Evolutionary conservation across 2,329 filamentous ascomycete species (phyloP), one percentile per base, ranked within the genome.

Genomic region (Tothia fuscella): DNA sequence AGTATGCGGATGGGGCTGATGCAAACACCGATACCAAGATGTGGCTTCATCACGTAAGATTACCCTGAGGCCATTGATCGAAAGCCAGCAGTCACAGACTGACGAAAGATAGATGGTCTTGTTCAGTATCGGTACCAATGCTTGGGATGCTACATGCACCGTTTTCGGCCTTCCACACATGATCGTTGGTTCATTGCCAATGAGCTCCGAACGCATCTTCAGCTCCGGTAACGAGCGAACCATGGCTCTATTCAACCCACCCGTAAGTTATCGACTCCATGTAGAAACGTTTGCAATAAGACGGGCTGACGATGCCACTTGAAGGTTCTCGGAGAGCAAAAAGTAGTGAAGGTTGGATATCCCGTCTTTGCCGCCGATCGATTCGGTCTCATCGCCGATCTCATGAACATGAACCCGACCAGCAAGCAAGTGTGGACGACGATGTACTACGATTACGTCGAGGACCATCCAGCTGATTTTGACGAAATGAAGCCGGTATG

Each of bases 71-170:
- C 26, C n/a, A 9, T 9, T 9, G n/a, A 29, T 9, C 26, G 9
- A 29, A 29, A n/a, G 26, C n/a, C n/a, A 29, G 31, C 10, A 34
- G 21, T 4, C 17, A 5, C 5, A 21, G n/a, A 22, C 3, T 71
- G 75, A 50, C 63, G 64, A 1, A 61, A 34, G 14, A 9, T 35
- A 41, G 38, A 38, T 26, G 40, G 22, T 42, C 5, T 20, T 32
- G 19, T 41, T 41, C 26, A 34, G 14, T 12, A 29, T 41, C 28
- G 40, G 40, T 14, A 6, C 30, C 3, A 30, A 21, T 26, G 24
- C 24, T 16, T 21, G 16, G 21, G 40, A 42, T 21, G 31, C 40
- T 19, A 35, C 40, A 10, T 42, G 40, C 21, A 29, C 17, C 4
- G 13, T 20, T 13, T 24, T 38, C 22, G 5, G 6, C 14, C 39